Evolutionary conservation across 345 rosid species (phyloP), one percentile per base, ranked within the genome.

Genomic region (Euphorbia peplus): DNA sequence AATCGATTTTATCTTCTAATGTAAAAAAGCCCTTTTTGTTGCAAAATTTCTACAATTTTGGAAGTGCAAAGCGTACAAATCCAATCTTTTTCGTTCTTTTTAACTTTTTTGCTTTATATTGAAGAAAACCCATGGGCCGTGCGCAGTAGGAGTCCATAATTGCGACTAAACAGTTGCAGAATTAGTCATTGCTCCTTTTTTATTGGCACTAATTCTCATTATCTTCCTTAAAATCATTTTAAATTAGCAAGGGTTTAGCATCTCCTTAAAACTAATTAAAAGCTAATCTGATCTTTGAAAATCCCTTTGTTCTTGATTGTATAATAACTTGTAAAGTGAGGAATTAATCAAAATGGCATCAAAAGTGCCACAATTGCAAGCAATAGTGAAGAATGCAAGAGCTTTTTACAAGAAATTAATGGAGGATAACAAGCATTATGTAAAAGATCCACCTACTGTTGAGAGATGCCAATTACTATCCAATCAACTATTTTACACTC

Each of bases 371-470:
- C 53, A 41, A 5, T 46, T 68, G 44, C 55, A 57, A 44, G 25
- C 25, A 11, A 68, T 26, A 55, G 19, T 22, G 11, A 57, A 57
- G 55, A 50, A 44, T 28, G 64, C 54, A 57, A 19, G n/a, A 57
- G 64, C 61, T 25, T 68, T 26, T 28, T 68, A 57, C 54, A 68
- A 19, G 22, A 25, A 68, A 8, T 26, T 68, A 51, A 26, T 68
- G 55, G 71, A 68, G 37, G 24, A 68, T 55, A 68, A 68, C 53
- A 56, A 56, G 71, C 71, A 68, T 12, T 68, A 56, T 25, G n/a
- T 68, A 8, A 28, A 42, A 15, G 19, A 68, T 13, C 63, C 71
- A 22, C 55, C 71, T 9, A 56, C 71, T 13, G 4, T 44, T 4
- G 42, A 68, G 6, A 42, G 28, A 42, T 68, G 63, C 18, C 62